Percentiles rank a stretch among this genome's conserved stretches.
Conservation (phyloP, 495 filamentous ascomycete genomes). For the Penicillium canescens region DNA sequence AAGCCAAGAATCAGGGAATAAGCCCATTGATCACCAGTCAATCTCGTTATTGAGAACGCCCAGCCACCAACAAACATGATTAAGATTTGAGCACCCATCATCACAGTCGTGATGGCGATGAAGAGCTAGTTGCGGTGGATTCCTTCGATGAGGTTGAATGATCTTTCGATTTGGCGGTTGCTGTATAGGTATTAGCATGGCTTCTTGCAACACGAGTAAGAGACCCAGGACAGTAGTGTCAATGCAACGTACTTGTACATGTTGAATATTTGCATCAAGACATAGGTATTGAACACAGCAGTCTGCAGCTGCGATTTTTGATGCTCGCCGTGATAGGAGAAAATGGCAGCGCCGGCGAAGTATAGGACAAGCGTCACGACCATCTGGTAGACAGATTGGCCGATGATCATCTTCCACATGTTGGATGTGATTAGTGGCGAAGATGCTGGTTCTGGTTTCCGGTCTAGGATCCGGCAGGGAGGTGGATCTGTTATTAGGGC, state of each 20-base stretch:
- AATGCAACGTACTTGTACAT: constrained; percentile 36
- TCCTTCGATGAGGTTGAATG: constrained; percentile 78
- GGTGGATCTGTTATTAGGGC: constrained; percentile 75
- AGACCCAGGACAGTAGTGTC: neutral
- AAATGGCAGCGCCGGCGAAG: constrained; percentile 59
- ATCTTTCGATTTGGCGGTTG: constrained; percentile 73
- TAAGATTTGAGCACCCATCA: constrained; percentile 68
- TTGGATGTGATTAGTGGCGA: constrained; percentile 65
- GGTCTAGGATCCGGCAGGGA: constrained; percentile 57
- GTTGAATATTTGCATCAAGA: constrained; percentile 86
- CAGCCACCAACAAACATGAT: constrained; percentile 66
- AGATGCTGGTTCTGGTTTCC: constrained; percentile 65
- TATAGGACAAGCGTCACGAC: constrained; percentile 65
- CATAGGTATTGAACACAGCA: constrained; percentile 74
- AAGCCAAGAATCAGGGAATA: constrained; percentile 61
- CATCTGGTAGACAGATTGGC: constrained; percentile 72
- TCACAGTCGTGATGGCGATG: constrained; percentile 66
- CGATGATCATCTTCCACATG: constrained; percentile 84
- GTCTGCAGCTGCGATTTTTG: constrained; percentile 47
- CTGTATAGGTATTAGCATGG: constrained; percentile 28
- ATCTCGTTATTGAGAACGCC: constrained; percentile 54
- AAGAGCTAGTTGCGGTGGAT: constrained; percentile 72
- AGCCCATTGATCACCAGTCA: constrained; percentile 62
- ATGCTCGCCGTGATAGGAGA: constrained; percentile 26
- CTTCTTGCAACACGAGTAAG: neutral